These are phyloP conservation scores for Ogataea ramenticola DNA, from an alignment of 805 yeast species.

Conservation along the genomic window DNA sequence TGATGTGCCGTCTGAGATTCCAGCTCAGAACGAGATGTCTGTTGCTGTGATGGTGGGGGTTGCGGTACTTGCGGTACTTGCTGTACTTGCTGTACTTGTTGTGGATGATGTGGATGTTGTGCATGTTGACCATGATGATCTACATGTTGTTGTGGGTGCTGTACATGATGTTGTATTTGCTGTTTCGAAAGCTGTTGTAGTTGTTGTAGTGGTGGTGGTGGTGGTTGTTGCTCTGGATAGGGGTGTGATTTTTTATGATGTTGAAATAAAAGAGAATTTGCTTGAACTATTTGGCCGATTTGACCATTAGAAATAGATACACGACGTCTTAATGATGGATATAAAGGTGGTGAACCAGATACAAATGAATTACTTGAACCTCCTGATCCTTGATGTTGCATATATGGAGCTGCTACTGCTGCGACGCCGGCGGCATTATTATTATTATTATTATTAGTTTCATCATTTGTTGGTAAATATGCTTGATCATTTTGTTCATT, in stretches of 20 bases:
- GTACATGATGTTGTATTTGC: conserved; percentile 3
- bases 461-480: background rate
- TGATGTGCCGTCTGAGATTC: conserved; percentile 1
- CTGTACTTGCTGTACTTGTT: conserved; percentile 4
- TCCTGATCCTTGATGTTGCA: conserved; percentile 1
- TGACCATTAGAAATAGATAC: conserved; percentile 82
- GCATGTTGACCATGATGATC: conserved; percentile 4
- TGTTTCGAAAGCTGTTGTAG: conserved; percentile 5
- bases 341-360: conserved; percentile 1
- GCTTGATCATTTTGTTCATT: background rate
- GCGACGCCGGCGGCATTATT: background rate
- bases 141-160: background rate
- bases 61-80: background rate
- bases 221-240: conserved; percentile 4
- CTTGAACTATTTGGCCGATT: conserved; percentile 61
- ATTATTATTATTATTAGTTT: background rate
- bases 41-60: conserved; percentile 6
- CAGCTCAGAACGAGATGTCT: background rate
- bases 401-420: background rate
- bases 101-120: conserved; percentile 7
- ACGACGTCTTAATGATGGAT: conserved; percentile 41
- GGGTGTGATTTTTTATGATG: conserved; percentile 11
- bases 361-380: background rate
- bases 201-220: conserved; percentile 10
- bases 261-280: conserved; percentile 22